Base-by-base conservation (phyloP, 192 early-diverging fungal genomes). In the Linnemannia elongata region DNA sequence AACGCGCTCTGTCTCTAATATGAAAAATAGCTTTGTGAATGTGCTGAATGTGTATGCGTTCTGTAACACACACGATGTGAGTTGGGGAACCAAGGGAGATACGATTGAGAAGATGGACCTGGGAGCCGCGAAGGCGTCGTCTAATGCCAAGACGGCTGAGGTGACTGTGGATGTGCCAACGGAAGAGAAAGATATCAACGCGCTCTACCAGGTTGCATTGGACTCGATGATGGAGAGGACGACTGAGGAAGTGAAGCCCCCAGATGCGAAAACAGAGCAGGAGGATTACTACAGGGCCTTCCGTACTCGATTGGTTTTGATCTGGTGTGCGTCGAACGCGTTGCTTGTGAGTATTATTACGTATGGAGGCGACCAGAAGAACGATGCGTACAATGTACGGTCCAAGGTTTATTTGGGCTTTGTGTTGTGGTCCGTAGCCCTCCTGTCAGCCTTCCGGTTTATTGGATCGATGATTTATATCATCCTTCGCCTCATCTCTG, bases 41-140 rank as follows among this genome's bases (percentile, higher is more conserved):
- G 96, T 99, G 81, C 89, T 99, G 44, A 97, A 94, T 88, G 94
- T 98, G 24, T 98, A 98, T 73, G 96, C 97, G 2, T 98, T 97
- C 91, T 97, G 96, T 88, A 99, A 99, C 93, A 95, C 97, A 15
- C 97, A 98, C 93, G 97, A 98, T 79, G 96, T 99, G 78, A 90
- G 87, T 6, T 99, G 97, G 97, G 97, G 97, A 63, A 98, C 97
- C 52, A 98, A 98, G 91, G 96, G 97, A 45, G 96, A 96, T 90
- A 96, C 95, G 47, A 90, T 78, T 41, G 79, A 92, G 17, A 89
- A 88, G 30, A 89, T 89, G 73, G 95, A 95, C 79, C 92, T 97
- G 33, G 97, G 96, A 38, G 89, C 91, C 7, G 97, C 94, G 47
- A 97, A 94, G 82, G 90, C 91, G 5, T 69, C 84, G 17, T 89